A percentile compares a stretch with the other conserved stretches of the same genome.
Evolutionary conservation across 106 monocot species (phyloP).

Genomic region (Dendrobium chrysotoxum): DNA sequence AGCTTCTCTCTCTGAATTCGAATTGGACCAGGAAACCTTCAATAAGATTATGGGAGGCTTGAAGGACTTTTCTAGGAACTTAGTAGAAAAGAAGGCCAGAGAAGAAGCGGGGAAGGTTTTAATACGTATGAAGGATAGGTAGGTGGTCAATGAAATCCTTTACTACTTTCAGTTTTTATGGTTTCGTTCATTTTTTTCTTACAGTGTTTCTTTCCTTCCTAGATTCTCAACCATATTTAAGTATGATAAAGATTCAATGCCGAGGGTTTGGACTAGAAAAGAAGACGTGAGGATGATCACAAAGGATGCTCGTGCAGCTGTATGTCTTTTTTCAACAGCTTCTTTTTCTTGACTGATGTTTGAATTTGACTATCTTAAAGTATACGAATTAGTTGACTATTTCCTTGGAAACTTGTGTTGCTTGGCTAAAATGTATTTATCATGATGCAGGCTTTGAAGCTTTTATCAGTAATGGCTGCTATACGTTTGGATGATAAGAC

Average conservation of each 20-base stretch:
- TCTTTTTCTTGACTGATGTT: too few species aligned
- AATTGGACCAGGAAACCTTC: conserved; percentile 42
- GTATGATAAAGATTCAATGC: conserved; percentile 69
- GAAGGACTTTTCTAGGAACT: conserved; percentile 40
- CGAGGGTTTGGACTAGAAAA: conserved; percentile 65
- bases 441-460: conserved; percentile 40
- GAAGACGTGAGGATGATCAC: conserved; percentile 61
- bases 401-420: too few species aligned
- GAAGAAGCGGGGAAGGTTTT: conserved; percentile 64
- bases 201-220: too few species aligned
- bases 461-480: conserved; percentile 41
- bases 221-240: conserved; percentile 66
- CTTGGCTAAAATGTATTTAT: too few species aligned
- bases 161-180: too few species aligned
- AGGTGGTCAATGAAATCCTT: neutral
- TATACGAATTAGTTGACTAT: too few species aligned
- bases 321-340: conserved; percentile 4
- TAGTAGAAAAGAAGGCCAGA: conserved; percentile 59
- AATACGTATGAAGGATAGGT: conserved; percentile 88
- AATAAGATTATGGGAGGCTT: conserved; percentile 35
- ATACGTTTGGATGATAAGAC: conserved; percentile 50
- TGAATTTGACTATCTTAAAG: neutral
- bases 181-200: too few species aligned
- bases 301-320: conserved; percentile 43
- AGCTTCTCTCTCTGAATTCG: conserved; percentile 43